Evolutionary conservation across 495 filamentous ascomycete species (phyloP), one percentile per base, ranked within the genome.

Genomic region (Staphylotrichum longicolle): DNA sequence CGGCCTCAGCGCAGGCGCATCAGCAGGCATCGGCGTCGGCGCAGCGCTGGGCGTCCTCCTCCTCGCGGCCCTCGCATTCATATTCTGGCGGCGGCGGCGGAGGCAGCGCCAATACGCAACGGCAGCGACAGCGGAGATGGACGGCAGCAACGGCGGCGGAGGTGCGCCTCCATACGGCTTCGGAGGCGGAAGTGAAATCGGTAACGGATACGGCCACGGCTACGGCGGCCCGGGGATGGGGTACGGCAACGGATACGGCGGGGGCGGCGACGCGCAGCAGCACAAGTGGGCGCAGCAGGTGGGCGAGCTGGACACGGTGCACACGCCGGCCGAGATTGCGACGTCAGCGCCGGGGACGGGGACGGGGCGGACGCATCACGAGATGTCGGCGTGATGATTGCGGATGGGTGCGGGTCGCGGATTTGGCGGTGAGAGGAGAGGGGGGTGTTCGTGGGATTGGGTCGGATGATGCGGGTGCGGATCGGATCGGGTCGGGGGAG

Each of bases 1-100:
- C 39, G 49, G 58, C 7, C 58, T 60, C 40, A 60, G 58, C 48
- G 49, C 58, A 5, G 58, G 58, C 1, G 48, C 49, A 54, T 33
- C 58, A n/a, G 58, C 58, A n/a, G 58, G 58, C 2, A 60, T 53
- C 27, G 58, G 47, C 3, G n/a, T 60, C 48, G 58, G 58, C 7
- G 39, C 32, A 3, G 41, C 48, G 6, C 5, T 54, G 4, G 48
- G 11, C 1, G 58, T 60, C 0, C 14, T 60, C n/a, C 27, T 40
- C 20, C 2, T 60, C 20, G 48, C 37, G 15, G 39, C 10, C 12
- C 10, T 5, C 12, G 40, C n/a, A 32, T 60, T 60, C 30, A 39
- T n/a, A 14, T 9, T 60, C 20, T 45, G 48, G 48, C n/a, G 27
- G 30, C 39, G 58, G 27, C 30, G 40, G 49, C 6, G 40, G 20